phyloP scores from a whole-genome alignment of 257 asterid species.

The Cinchona pubescens region DNA sequence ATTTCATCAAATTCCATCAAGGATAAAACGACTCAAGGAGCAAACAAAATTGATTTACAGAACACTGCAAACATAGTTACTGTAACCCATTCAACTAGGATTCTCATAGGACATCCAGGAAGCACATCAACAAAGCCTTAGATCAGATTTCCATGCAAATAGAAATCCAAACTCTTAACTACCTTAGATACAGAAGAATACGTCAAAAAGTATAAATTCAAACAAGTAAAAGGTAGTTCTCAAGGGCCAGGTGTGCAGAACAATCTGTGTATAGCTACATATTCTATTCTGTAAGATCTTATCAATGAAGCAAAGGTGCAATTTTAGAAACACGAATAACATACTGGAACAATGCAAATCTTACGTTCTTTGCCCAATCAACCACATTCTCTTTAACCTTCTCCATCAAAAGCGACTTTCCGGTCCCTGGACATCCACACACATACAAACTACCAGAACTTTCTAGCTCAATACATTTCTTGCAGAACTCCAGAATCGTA shows the following conservation, averaged over 20 bases:
- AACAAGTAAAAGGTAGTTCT: background rate
- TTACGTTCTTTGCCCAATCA: conserved; percentile 81
- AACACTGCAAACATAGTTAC: background rate
- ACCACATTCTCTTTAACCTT: conserved; percentile 52
- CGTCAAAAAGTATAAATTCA: too few species aligned
- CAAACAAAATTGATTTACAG: too few species aligned
- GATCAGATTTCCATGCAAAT: background rate
- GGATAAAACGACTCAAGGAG: background rate
- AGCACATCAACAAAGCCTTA: background rate
- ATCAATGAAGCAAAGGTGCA: background rate
- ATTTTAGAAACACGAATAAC: background rate
- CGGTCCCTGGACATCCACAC: conserved; percentile 98
- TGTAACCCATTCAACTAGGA: too few species aligned
- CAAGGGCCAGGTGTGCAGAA: background rate
- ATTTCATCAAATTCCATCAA: background rate
- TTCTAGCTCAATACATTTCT: conserved; percentile 57
- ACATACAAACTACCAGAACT: conserved; percentile 82
- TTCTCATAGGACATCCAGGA: background rate
- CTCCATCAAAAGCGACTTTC: conserved; percentile 81
- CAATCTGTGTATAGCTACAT: background rate
- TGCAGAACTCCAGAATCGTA: conserved; percentile 70
- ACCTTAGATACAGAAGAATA: background rate
- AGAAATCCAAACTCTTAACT: background rate
- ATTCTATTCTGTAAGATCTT: background rate
- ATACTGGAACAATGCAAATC: background rate